phyloP scores from a whole-genome alignment of 2,329 filamentous ascomycete genomes.

The Pezicula rhizophila region DNA sequence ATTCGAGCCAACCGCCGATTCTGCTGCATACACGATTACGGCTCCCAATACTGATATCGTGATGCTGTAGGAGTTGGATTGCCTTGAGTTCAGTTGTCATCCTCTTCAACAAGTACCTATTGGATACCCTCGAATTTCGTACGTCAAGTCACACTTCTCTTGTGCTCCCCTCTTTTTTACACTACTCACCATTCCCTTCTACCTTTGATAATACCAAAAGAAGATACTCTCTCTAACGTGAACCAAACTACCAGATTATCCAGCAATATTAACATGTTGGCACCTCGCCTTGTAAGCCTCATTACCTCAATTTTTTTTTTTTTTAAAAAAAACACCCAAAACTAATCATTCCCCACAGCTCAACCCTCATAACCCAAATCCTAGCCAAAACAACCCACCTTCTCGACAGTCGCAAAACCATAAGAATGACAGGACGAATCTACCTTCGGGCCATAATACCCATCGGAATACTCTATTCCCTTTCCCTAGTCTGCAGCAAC shows the following conservation, averaged over 20 bases:
- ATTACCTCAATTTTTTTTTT: background rate
- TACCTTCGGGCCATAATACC: slow-evolving; percentile 89
- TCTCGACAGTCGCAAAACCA: slow-evolving; percentile 86
- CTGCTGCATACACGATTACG: too few species aligned
- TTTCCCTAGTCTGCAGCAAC: slow-evolving; percentile 92
- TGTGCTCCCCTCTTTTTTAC: too few species aligned
- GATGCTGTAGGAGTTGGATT: slow-evolving; percentile 70
- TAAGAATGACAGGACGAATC: slow-evolving; percentile 94
- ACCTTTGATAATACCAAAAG: slow-evolving; percentile 11
- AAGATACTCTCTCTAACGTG: slow-evolving; percentile 2
- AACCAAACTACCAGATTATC: slow-evolving; percentile 43
- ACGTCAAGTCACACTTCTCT: slow-evolving; percentile 32
- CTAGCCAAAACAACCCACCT: slow-evolving; percentile 81
- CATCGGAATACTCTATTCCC: slow-evolving; percentile 88
- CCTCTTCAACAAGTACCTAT: slow-evolving; percentile 97
- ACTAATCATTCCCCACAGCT: slow-evolving; percentile 27
- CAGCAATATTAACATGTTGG: slow-evolving; percentile 86
- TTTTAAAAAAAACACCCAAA: background rate
- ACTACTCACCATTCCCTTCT: background rate
- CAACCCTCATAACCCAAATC: slow-evolving; percentile 86
- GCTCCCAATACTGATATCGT: background rate
- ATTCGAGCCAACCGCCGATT: too few species aligned
- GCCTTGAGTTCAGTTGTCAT: slow-evolving; percentile 85
- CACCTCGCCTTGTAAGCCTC: slow-evolving; percentile 63
- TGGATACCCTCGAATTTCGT: slow-evolving; percentile 78